A percentile compares a stretch with the other conserved stretches of the same genome.
phyloP scores from a whole-genome alignment of 108 stramenopile species.

The Fragilaria crotonensis region DNA sequence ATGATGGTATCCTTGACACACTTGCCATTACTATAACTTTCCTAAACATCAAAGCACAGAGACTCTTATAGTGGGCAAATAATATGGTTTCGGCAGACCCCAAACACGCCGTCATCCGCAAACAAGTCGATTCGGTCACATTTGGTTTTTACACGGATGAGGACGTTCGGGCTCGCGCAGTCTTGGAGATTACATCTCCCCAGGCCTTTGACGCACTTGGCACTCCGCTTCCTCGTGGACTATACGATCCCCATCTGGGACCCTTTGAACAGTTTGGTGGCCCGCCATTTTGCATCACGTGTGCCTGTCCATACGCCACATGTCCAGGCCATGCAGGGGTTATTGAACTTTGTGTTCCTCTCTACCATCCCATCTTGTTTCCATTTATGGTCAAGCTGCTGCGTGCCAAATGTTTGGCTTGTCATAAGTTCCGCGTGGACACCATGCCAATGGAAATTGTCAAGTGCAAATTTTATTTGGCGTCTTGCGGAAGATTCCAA shows the following conservation, averaged over 20 bases:
- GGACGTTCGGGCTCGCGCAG: conserved; percentile 80
- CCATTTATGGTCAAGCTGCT: conserved; percentile 62
- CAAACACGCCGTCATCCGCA: conserved; percentile 8
- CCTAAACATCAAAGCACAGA: no score
- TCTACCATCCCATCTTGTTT: conserved; percentile 94
- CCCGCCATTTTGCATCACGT: conserved; percentile 79
- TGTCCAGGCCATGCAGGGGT: conserved; percentile 98
- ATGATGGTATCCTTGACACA: no score
- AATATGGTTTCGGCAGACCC: conserved; percentile 3
- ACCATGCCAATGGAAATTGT: conserved; percentile 27
- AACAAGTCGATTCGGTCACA: conserved; percentile 12
- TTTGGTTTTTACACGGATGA: conserved; percentile 81
- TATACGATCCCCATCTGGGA: conserved; percentile 93
- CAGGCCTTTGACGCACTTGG: conserved; percentile 78
- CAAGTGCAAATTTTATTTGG: conserved; percentile 55
- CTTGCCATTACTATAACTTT: no score
- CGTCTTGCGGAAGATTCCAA: conserved; percentile 38
- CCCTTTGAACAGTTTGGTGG: conserved; percentile 40
- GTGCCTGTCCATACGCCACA: conserved; percentile 56
- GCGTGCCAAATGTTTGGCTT: conserved; percentile 86
- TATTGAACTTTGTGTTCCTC: conserved; percentile 93
- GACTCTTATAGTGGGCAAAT: no score
- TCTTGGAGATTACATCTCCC: conserved; percentile 84
- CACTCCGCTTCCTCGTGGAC: conserved; percentile 79
- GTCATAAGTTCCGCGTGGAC: conserved; percentile 80